Conservation (phyloP, 352 stramenopile genomes). For the Phytophthora litchii region DNA sequence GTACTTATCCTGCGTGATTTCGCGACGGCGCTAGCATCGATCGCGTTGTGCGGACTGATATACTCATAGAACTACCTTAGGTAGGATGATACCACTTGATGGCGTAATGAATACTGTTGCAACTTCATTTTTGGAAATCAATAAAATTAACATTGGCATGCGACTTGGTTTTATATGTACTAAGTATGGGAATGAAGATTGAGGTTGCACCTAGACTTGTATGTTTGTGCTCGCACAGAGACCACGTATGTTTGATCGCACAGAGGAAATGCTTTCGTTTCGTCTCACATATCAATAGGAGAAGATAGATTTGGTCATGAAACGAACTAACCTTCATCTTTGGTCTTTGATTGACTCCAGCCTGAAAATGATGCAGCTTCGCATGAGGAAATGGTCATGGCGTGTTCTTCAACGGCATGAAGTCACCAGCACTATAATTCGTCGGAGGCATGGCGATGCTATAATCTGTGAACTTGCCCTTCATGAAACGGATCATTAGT, state of each 20-base stretch:
- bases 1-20: no score
- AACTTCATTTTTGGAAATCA: no score
- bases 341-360: not conserved
- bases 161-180: no score
- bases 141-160: no score
- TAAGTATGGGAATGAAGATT: no score
- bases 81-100: no score
- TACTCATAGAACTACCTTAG: no score
- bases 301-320: not conserved
- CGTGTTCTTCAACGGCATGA: constrained; percentile 17
- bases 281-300: not conserved
- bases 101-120: no score
- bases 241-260: not conserved
- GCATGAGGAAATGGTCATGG: constrained; percentile 8
- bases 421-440: not conserved
- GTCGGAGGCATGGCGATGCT: not conserved
- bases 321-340: constrained; percentile 1
- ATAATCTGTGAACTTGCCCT: not conserved
- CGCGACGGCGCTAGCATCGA: no score
- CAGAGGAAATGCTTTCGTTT: not conserved
- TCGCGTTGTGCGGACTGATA: no score
- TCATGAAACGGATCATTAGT: constrained; percentile 6
- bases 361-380: constrained; percentile 5
- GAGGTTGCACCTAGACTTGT: no score
- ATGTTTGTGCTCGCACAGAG: no score